Base-by-base conservation (phyloP, 2,329 filamentous ascomycete species). In the Calonectria fujianensis region DNA sequence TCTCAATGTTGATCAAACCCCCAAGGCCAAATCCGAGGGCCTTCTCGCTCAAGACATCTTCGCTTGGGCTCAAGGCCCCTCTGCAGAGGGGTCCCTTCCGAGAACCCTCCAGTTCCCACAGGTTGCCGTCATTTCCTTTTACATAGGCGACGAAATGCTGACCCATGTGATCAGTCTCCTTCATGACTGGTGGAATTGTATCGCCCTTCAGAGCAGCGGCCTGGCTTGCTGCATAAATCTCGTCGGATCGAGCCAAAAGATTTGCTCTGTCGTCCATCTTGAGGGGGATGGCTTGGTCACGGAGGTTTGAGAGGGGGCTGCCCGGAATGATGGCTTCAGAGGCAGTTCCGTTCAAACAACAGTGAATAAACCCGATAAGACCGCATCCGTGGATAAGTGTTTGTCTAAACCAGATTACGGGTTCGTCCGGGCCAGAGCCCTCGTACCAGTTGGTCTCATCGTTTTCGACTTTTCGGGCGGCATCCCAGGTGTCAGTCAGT, bases 311-410 rank as follows among this genome's bases (percentile, higher is more conserved):
- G 85, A 32, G 61, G 14, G 11, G n/a, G 13, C 64, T 69, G 6
- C 35, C 57, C 4, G 68, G 71, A 7, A 45, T 32, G 81, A 86
- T 77, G 78, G 82, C 84, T 88, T 69, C 48, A 13, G 41, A 18
- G 3, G 63, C 37, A 18, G 72, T 67, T 7, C 92, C 92, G 80
- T 95, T 94, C 61, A 87, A 88, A 2, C 93, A 87, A 4, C 89
- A 90, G 82, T 95, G 93, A 2, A 95, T 82, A 1, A 95, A 85
- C 0, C 89, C 93, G 79, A 94, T 94, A 27, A 94, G 86, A 0
- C 93, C 93, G 80, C 93, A 95, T 2, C 93, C 92, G 80, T 95
- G 94, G 76, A 91, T 88, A 80, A 94, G 94, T 0, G 92, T 94
- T 81, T 94, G 93, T 80, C 91, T 92, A 84, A 93, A 94, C 93